A percentile compares a stretch with the other conserved stretches of the same genome.
Conservation (phyloP, 768 basidiomycete species). For the Leccinum disarticulatum region DNA sequence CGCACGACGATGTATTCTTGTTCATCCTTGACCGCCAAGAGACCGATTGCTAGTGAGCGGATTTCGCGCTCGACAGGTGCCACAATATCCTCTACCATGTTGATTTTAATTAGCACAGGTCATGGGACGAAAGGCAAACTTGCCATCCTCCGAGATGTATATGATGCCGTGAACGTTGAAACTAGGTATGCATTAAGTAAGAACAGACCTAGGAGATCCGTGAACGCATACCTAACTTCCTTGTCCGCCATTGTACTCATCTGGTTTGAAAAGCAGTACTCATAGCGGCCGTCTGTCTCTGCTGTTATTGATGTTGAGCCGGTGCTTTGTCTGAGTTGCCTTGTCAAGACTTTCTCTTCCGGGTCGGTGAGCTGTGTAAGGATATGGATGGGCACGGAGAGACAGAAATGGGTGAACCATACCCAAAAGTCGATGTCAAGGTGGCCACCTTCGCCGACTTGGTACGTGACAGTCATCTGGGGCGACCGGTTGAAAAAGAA, state of each 20-base stretch:
- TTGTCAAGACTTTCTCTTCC: constrained; percentile 59
- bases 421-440: constrained; percentile 99
- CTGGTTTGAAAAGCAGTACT: constrained; percentile 98
- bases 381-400: constrained; percentile 6
- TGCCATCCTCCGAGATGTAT: constrained; percentile 88
- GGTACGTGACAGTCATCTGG: constrained; percentile 99
- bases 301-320: constrained; percentile 89
- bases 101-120: constrained; percentile 2
- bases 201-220: background rate
- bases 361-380: constrained; percentile 81
- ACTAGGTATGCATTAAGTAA: background rate
- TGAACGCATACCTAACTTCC: constrained; percentile 67
- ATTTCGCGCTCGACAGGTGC: constrained; percentile 98
- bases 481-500: background rate
- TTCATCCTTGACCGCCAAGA: constrained; percentile 93
- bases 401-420: constrained; percentile 14
- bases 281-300: constrained; percentile 80
- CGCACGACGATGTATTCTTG: constrained; percentile 98
- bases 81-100: constrained; percentile 61
- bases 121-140: constrained; percentile 14
- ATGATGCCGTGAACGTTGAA: constrained; percentile 79
- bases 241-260: constrained; percentile 98
- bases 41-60: constrained; percentile 73
- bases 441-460: constrained; percentile 96
- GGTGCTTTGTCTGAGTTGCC: constrained; percentile 85